Evolutionary conservation across 2,329 filamentous ascomycete species (phyloP), one percentile per base, ranked within the genome.

Genomic region (Incumbomyces delicatus): DNA sequence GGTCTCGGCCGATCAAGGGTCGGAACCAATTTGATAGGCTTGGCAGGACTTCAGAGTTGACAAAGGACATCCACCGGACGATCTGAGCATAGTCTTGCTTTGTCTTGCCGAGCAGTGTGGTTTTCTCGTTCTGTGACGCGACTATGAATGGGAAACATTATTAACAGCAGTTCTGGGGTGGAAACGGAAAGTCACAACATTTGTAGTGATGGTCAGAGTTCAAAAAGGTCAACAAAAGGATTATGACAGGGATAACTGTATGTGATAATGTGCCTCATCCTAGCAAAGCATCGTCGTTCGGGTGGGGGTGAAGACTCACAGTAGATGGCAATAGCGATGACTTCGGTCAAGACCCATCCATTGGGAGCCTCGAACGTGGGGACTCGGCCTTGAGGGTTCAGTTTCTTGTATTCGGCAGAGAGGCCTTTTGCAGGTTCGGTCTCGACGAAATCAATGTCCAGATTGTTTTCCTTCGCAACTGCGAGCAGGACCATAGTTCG

Each of bases 21-120:
- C 78, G 78, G 81, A 85, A 92, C 87, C 87, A 95, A 66, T 69
- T 75, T 71, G 76, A 82, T 58, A 96, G 72, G 56, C 72, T 67
- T 55, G 78, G 68, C 58, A 95, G 76, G 62, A 95, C 67, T 76
- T 98, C 90, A 51, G 72, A 68, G 81, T 96, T 98, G 80, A 84
- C 85, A 74, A 83, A 96, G 57, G 90, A 96, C 83, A 95, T 82
- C 92, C 92, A 98, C 73, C 85, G 87, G 67, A 98, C 78, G 71
- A 98, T 98, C 60, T 89, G 89, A 61, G 92, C 92, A 72, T 96
- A 90, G 81, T 98, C 92, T 78, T 98, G 90, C 85, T 98, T 98
- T 75, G 89, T 98, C 84, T 96, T 96, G 66, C 92, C 92, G 62
- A 98, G 82, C 58, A 98, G 88, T 60, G 88, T 94, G 62, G 92